Evolutionary conservation across 2,329 filamentous ascomycete genomes (phyloP), one percentile per base, ranked within the genome.

Genomic region (Harringtonia lauricola): DNA sequence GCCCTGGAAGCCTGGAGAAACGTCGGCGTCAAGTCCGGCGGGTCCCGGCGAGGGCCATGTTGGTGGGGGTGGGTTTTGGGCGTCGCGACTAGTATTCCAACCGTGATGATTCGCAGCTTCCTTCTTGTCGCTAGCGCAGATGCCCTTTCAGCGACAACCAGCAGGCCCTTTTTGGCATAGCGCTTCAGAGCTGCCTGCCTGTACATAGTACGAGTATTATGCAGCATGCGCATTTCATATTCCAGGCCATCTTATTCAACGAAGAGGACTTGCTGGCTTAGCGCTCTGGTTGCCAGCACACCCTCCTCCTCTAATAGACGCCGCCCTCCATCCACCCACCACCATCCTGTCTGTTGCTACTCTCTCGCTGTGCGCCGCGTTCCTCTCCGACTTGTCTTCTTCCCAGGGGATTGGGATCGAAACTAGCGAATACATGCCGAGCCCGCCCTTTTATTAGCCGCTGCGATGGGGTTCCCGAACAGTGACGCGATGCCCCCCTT

Each of bases 351-450:
- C 8, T 17, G 13, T n/a, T n/a, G 17, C 24, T 2, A 29, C 28
- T 31, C 30, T 13, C 12, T 13, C 30, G 8, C 35, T 22, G 4
- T 17, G 15, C 15, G 21, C 28, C 31, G 30, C n/a, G 24, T 31
- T 37, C 35, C 17, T 24, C 17, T 24, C 13, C 15, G 2, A 8
- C 33, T 29, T 18, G 15, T 22, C 6, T 14, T 29, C 49, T 49
- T 58, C 54, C 57, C 55, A 55, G 52, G 54, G 54, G 49, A 47
- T 53, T 58, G 57, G 57, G 54, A 58, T 59, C 51, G 53, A 49
- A 55, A 52, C 56, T 58, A 58, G 46, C 48, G 47, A 55, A 36
- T 45, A 56, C 51, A 55, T 59, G 56, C 56, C 57, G 57, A 55
- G 49, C 53, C 52, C 52, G 48, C 51, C 42, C 39, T 49, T n/a